phyloP scores from a whole-genome alignment of 1,139 yeast species.

The Yamadazyma aaseri region DNA sequence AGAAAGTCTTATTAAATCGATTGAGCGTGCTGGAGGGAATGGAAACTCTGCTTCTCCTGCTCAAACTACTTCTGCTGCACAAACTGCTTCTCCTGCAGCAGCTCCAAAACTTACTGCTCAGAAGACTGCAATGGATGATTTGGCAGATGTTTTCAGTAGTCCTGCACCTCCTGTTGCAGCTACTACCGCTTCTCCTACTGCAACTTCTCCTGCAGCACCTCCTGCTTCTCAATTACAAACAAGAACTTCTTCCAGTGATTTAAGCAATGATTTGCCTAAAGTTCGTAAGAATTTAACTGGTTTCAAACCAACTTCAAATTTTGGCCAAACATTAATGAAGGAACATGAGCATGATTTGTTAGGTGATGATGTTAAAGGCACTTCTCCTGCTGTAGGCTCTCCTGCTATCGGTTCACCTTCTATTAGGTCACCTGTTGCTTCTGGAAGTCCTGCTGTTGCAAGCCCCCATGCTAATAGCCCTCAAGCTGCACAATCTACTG shows the following conservation, averaged over 20 bases:
- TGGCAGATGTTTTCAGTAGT: conserved; percentile 55
- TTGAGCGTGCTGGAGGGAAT: conserved; percentile 9
- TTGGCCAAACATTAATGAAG: conserved; percentile 59
- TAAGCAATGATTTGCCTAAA: conserved; percentile 35
- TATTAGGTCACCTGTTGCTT: conserved; percentile 2
- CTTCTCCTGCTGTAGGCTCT: conserved; percentile 10
- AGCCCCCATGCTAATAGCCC: too few species aligned
- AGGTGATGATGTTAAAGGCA: conserved; percentile 23
- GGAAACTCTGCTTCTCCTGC: conserved; percentile 9
- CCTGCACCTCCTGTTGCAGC: conserved; percentile 7
- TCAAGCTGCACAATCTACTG: conserved; percentile 4
- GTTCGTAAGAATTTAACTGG: conserved; percentile 39
- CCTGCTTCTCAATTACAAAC: conserved; percentile 15
- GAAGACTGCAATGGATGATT: conserved; percentile 65
- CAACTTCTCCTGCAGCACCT: conserved; percentile 8
- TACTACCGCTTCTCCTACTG: conserved; percentile 6
- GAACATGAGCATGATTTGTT: conserved; percentile 26
- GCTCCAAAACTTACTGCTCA: conserved; percentile 19
- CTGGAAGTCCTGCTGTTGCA: conserved; percentile 3
- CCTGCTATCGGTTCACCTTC: conserved; percentile 3
- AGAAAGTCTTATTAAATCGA: conserved; percentile 44
- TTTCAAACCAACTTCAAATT: conserved; percentile 60
- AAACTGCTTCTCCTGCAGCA: conserved; percentile 14
- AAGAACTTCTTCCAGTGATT: conserved; percentile 37
- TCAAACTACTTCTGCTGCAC: conserved; percentile 8